Base-by-base conservation (phyloP, 352 stramenopile genomes). In the Globisporangium echinulatum region DNA sequence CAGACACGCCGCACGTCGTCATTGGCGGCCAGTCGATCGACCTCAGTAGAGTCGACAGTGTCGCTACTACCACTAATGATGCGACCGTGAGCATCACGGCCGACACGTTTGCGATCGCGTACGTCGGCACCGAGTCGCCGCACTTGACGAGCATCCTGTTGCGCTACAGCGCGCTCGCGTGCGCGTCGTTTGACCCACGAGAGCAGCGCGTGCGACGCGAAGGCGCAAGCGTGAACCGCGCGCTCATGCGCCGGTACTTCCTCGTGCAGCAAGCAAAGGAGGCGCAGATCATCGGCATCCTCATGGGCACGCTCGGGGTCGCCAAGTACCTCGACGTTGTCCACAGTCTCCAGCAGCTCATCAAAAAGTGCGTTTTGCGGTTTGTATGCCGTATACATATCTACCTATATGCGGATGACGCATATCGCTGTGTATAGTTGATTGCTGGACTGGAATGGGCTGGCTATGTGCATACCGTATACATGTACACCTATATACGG, bases 271-370 rank as follows among this genome's bases (percentile, higher is more conserved):
- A 97, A 63, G 96, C 94, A 6, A 90, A 93, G 58, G 88, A 98
- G 57, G 92, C 95, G 2, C 79, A 90, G 56, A 97, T 98, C 50
- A 96, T 98, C 58, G 96, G 94, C 42, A 98, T 99, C 68, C 80
- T 99, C 42, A 97, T 99, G 67, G 96, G 92, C 8, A 98, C 92
- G 5, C 77, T 99, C 3, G 94, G 92, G 50, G 94, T 95, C 39
- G 82, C 85, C 58, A 83, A 93, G 55, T 98, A 98, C 63, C 71
- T 92, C n/a, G 75, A 94, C 51, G 87, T 98, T 14, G 87, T 99
- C 5, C 72, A 92, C 42, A 82, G 79, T 42, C 75, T 98, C 0
- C 82, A 96, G 56, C 68, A 72, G 33, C 71, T 96, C 36, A 96
- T 98, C 62, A 87, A 89, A 50, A 81, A 85, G 84, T 92, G 78